Percentiles rank a stretch among this genome's conserved stretches.
phyloP scores from a whole-genome alignment of 2,329 filamentous ascomycete species.

The Diaporthe citri region DNA sequence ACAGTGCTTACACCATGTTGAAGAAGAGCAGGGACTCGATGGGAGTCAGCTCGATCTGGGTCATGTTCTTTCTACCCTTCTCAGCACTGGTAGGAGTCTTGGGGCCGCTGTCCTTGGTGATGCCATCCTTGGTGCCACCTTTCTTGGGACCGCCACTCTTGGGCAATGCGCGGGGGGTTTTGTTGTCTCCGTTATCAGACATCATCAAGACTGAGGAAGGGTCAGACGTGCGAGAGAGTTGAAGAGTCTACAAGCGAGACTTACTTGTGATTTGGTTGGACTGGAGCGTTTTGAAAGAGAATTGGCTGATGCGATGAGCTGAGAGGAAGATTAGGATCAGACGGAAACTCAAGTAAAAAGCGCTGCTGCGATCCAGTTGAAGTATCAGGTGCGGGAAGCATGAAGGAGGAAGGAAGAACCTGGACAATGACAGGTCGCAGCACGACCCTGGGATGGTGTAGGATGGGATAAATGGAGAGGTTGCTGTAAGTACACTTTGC shows the following conservation, averaged over 20 bases:
- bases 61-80: not conserved
- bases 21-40: constrained; percentile 35
- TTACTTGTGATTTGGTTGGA: not conserved
- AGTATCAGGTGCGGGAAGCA: not conserved
- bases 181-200: not conserved
- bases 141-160: not conserved
- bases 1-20: constrained; percentile 24
- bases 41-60: constrained; percentile 24
- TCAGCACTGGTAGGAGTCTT: not conserved
- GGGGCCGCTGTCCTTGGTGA: not conserved
- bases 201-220: not conserved
- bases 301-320: not conserved
- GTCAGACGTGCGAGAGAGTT: not conserved
- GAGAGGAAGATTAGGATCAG: not conserved
- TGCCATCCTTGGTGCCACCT: not conserved
- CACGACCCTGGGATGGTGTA: not conserved
- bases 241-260: not conserved
- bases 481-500: not conserved
- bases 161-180: not conserved
- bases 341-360: not conserved
- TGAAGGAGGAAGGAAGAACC: not conserved
- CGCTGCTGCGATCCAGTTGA: not conserved
- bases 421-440: not conserved
- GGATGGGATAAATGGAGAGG: not conserved
- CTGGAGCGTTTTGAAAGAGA: not conserved